Evolutionary conservation across 2,329 filamentous ascomycete species (phyloP).

Genomic region (Aspergillus calidoustus): DNA sequence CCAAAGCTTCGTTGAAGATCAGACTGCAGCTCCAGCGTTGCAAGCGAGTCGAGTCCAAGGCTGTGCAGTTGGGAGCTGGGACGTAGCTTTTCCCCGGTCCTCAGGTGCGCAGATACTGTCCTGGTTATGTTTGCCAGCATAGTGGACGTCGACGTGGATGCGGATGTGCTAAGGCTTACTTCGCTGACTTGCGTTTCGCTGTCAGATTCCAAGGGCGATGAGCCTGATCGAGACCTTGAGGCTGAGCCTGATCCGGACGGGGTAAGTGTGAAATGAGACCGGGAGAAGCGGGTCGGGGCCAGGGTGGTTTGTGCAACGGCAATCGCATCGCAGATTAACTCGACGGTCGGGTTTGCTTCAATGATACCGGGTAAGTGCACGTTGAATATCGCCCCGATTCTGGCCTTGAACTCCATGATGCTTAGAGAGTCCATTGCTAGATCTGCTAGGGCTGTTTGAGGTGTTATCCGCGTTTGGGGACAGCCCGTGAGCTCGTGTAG

Average conservation of each 20-base stretch:
- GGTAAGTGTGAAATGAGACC: background rate
- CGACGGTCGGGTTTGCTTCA: background rate
- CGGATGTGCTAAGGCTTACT: background rate
- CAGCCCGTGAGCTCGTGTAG: constrained; percentile 3
- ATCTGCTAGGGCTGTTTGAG: constrained; percentile 2
- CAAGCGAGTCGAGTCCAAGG: constrained; percentile 9
- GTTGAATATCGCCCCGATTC: constrained; percentile 1
- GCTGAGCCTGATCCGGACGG: background rate
- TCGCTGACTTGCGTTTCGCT: background rate
- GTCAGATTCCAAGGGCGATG: background rate
- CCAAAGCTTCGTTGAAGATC: constrained; percentile 2
- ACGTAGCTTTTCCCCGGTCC: background rate
- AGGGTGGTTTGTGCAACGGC: background rate
- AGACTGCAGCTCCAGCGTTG: constrained; percentile 2
- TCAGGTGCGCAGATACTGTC: background rate
- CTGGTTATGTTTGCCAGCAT: background rate
- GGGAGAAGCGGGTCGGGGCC: background rate
- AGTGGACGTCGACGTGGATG: background rate
- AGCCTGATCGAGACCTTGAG: background rate
- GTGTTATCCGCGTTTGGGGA: background rate
- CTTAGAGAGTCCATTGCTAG: constrained; percentile 2
- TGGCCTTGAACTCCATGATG: background rate
- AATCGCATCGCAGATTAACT: background rate
- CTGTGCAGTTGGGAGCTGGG: background rate
- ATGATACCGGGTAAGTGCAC: background rate